Conservation (phyloP, 148 eudicot genomes). For the Camellia sinensis region DNA sequence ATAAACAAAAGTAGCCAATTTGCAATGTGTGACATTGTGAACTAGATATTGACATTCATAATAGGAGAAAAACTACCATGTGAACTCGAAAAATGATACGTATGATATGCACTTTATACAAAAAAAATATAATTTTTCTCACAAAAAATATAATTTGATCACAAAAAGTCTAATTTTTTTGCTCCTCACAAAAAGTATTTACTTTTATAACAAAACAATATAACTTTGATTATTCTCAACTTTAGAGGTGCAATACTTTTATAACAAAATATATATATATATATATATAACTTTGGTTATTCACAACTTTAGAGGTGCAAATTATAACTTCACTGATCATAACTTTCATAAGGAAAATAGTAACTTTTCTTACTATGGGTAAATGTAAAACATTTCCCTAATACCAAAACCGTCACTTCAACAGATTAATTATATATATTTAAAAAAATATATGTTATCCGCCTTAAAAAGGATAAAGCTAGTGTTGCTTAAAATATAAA, state of each 20-base stretch:
- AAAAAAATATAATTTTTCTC: neutral
- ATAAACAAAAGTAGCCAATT: neutral
- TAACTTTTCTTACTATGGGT: neutral
- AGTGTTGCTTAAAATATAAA: neutral
- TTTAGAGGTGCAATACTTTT: neutral
- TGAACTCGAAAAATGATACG: neutral
- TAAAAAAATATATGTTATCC: too few relatives aligned
- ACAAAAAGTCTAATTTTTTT: neutral
- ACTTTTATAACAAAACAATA: neutral
- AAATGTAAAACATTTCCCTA: neutral
- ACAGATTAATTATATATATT: neutral
- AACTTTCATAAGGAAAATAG: neutral
- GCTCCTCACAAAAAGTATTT: neutral
- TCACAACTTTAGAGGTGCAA: neutral
- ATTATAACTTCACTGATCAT: neutral
- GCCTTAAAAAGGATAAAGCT: neutral
- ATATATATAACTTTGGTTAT: neutral
- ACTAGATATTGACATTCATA: neutral
- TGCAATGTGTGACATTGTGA: neutral
- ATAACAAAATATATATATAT: neutral
- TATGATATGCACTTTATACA: too few relatives aligned
- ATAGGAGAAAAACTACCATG: neutral
- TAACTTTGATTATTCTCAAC: neutral
- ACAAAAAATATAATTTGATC: neutral
- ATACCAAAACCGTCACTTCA: neutral